Base-by-base conservation (phyloP, 169 alveolate species). In the Pseudocohnilembus persalinus region DNA sequence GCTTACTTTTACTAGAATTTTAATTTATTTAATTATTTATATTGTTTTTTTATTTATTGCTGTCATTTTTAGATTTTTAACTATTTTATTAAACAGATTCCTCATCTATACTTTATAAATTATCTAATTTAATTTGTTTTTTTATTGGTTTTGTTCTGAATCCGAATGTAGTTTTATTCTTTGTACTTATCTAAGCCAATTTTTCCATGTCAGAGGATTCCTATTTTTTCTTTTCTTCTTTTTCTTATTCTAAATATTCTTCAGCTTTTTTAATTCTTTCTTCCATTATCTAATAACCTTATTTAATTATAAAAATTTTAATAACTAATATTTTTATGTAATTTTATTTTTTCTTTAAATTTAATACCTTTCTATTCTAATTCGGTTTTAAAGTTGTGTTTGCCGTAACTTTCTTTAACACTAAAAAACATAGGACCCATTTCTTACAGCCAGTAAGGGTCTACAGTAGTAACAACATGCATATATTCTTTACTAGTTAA, bases 401-500 rank as follows among this genome's bases (percentile, higher is more conserved):
- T 74, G n/a, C 83, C 90, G 27, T 83, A 83, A 86, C 81, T 77
- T 75, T 91, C 96, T 85, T 96, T 96, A 30, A 94, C 91, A 80
- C 96, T 91, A 90, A 96, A 96, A 87, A 96, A 96, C 96, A 94
- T 93, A 31, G 98, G 98, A 29, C 96, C 98, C 68, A 96, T 88
- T 84, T 96, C 98, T 76, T 96, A 97, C 20, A 99, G 96, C 99
- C 99, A 99, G 64, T 94, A 96, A 29, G 99, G 99, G 64, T 99
- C 99, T 28, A 99, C 99, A 29, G 99, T 99, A 1, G 99, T 98
- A 33, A 99, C 99, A 88, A 95, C 91, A 79, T 92, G 94, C 97
- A 89, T 88, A 94, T 98, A 99, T 91, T 99, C 99, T 93, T 99
- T 99, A 30, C 99, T 96, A 29, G 99, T 99, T 96, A 98, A 97